These are phyloP conservation scores for Sclerotinia glacialis DNA, from an alignment of 2,329 filamentous ascomycete genomes.

Conservation along the genomic window DNA sequence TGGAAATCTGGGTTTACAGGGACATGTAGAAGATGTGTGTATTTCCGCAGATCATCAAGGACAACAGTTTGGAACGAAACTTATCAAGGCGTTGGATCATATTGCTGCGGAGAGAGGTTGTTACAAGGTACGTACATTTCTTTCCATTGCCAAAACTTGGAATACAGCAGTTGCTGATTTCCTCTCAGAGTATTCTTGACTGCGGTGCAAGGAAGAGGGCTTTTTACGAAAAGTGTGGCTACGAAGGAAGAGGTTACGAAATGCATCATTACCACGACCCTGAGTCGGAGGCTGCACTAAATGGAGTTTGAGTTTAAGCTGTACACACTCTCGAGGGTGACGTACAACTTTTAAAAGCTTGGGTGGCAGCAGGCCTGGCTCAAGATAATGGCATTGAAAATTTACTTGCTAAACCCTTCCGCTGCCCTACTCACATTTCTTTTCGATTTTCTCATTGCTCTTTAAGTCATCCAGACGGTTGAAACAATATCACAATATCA, in stretches of 20 bases:
- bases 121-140: slow-evolving; percentile 58
- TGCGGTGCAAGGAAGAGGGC: slow-evolving; percentile 93
- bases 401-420: background rate
- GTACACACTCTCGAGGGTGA: background rate
- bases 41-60: slow-evolving; percentile 92
- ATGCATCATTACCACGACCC: slow-evolving; percentile 86
- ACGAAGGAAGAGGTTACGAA: slow-evolving; percentile 83
- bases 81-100: slow-evolving; percentile 89
- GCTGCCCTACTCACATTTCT: background rate
- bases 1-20: slow-evolving; percentile 74
- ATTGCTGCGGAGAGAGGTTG: slow-evolving; percentile 84
- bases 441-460: background rate
- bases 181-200: slow-evolving; percentile 76
- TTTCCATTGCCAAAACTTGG: too few species aligned
- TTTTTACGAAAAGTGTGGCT: slow-evolving; percentile 82
- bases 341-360: background rate
- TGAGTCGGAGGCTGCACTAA: slow-evolving; percentile 23
- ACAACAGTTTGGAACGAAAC: slow-evolving; percentile 86
- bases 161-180: background rate
- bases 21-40: slow-evolving; percentile 95
- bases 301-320: slow-evolving; percentile 18
- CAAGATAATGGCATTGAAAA: background rate
- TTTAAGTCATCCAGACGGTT: background rate
- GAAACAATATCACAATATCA: too few species aligned
- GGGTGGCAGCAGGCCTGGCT: background rate